Evolutionary conservation across 148 eudicot genomes (phyloP).

Genomic region (Amaranthus cruentus): DNA sequence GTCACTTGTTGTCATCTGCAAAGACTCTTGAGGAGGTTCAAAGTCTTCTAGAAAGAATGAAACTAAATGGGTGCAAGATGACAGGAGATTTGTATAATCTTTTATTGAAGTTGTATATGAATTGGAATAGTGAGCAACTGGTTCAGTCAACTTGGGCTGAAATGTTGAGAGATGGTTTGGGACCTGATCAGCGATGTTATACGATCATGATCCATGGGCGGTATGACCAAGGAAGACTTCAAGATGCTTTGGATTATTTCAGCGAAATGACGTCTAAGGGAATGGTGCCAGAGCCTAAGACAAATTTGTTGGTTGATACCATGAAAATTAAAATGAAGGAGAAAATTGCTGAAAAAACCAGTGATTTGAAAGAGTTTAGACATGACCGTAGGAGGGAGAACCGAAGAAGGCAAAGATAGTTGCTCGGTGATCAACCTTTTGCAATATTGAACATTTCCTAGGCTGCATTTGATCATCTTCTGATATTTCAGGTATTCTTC

Average conservation of each 20-base stretch:
- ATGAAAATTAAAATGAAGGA: slow-evolving; percentile 43
- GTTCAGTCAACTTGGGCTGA: slow-evolving; percentile 50
- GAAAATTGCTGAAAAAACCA: slow-evolving; percentile 10
- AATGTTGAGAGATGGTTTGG: slow-evolving; percentile 66
- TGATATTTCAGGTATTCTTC: no score
- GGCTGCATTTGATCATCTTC: no score
- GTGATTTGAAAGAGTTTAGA: not conserved
- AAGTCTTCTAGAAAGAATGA: slow-evolving; percentile 52
- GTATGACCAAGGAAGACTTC: slow-evolving; percentile 42
- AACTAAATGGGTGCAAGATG: slow-evolving; percentile 49
- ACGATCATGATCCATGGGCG: slow-evolving; percentile 70
- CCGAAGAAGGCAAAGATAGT: not conserved
- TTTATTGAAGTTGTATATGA: slow-evolving; percentile 61
- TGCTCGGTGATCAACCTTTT: not conserved
- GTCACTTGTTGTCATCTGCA: slow-evolving; percentile 40
- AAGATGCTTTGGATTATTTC: slow-evolving; percentile 50
- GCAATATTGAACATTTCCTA: not conserved
- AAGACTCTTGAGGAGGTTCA: slow-evolving; percentile 55
- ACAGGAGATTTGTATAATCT: slow-evolving; percentile 53
- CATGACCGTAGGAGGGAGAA: not conserved
- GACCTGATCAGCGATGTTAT: slow-evolving; percentile 74
- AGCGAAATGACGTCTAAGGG: slow-evolving; percentile 63
- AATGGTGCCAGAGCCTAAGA: slow-evolving; percentile 61
- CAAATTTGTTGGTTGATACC: slow-evolving; percentile 48
- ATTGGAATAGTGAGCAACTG: slow-evolving; percentile 51